Percentiles rank a stretch among this genome's conserved stretches.
Evolutionary conservation across 441 rosid species (phyloP).

Genomic region (Gossypium trilobum): DNA sequence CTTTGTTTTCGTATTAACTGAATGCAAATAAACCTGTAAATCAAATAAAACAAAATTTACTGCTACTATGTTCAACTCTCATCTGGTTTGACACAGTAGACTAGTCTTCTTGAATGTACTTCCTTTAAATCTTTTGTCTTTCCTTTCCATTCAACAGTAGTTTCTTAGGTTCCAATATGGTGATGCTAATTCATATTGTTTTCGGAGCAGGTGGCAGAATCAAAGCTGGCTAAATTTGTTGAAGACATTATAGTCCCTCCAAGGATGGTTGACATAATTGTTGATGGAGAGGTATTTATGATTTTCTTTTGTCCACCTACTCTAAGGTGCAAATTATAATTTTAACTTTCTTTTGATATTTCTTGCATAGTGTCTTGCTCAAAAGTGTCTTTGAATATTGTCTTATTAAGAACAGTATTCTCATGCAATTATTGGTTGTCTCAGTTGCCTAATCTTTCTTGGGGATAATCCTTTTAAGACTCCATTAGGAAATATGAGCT

Average conservation of each 20-base stretch:
- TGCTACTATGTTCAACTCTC: background rate
- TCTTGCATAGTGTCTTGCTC: background rate
- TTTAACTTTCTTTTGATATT: constrained; percentile 1
- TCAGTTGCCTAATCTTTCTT: background rate
- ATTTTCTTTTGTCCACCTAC: constrained; percentile 13
- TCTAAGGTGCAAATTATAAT: background rate
- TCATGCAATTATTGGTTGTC: background rate
- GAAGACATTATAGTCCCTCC: constrained; percentile 97
- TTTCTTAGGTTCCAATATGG: background rate
- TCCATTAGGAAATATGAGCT: background rate
- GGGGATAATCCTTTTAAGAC: background rate
- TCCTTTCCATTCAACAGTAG: background rate
- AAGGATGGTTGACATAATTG: constrained; percentile 89
- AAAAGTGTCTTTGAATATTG: background rate
- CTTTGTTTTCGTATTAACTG: background rate
- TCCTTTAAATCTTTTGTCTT: background rate
- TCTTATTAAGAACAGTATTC: background rate
- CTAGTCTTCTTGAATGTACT: background rate
- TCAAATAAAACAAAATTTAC: background rate
- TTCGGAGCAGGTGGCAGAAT: constrained; percentile 76
- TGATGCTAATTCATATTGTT: constrained; percentile 17
- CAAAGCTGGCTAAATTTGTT: constrained; percentile 88
- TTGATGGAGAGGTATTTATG: constrained; percentile 92
- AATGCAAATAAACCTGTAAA: background rate
- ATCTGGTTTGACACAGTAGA: background rate